These are phyloP conservation scores for Pseudogymnoascus sp. DNA, from an alignment of 2,329 filamentous ascomycete genomes.

Conservation along the genomic window DNA sequence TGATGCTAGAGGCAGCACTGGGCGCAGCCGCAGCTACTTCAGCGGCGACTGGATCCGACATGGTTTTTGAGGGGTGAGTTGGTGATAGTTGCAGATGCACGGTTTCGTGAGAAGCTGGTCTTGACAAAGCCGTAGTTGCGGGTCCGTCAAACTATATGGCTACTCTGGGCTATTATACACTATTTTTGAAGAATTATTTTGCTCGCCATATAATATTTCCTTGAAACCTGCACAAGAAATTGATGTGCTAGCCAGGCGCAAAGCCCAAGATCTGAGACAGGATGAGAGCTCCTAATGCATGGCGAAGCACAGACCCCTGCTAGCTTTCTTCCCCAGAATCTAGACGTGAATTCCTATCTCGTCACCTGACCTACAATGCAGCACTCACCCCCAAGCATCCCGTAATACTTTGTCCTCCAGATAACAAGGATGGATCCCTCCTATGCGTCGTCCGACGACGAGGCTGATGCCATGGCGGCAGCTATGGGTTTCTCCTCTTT, in stretches of 20 bases:
- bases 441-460: slow-evolving; percentile 17
- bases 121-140: not conserved
- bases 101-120: not conserved
- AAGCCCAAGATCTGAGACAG: not conserved
- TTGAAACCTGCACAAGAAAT: not conserved
- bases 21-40: not conserved
- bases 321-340: slow-evolving; percentile 3
- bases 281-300: not conserved
- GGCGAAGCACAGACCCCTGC: not conserved
- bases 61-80: not conserved
- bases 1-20: not conserved
- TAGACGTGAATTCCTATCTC: not conserved
- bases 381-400: not conserved
- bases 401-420: not conserved
- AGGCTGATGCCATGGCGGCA: slow-evolving; percentile 52
- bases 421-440: not conserved
- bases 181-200: not conserved
- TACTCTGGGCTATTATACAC: not conserved
- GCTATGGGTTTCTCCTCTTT: slow-evolving; percentile 70
- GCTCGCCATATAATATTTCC: not conserved
- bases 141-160: not conserved
- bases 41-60: not conserved
- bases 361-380: not conserved
- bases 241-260: not conserved
- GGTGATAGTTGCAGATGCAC: not conserved